These are phyloP conservation scores for barrel medic (Medicago truncatula) DNA, from an alignment of 306 rosid genomes.

Conservation along the genomic window MtrunA17r5.0-ANR NC_053048.1:8886001-8886500, in stretches of 20 bases:
- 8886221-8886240: not conserved
- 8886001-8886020: not conserved
- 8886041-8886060: not conserved
- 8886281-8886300: not conserved
- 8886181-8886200: conserved; percentile 36
- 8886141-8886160: not conserved
- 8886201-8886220: conserved; percentile 1
- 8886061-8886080: not conserved
- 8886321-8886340: not conserved
- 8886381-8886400: no score
- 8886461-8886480: no score
- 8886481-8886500: no score
- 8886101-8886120: conserved; percentile 27
- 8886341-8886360: no score
- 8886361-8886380: no score
- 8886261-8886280: no score
- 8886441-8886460: no score
- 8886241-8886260: not conserved
- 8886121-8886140: not conserved
- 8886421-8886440: no score
- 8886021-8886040: not conserved
- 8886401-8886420: no score
- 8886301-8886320: conserved; percentile 3
- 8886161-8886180: not conserved
- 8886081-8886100: not conserved